Conservation (phyloP, 805 yeast species). For the Wickerhamiella cacticola region DNA sequence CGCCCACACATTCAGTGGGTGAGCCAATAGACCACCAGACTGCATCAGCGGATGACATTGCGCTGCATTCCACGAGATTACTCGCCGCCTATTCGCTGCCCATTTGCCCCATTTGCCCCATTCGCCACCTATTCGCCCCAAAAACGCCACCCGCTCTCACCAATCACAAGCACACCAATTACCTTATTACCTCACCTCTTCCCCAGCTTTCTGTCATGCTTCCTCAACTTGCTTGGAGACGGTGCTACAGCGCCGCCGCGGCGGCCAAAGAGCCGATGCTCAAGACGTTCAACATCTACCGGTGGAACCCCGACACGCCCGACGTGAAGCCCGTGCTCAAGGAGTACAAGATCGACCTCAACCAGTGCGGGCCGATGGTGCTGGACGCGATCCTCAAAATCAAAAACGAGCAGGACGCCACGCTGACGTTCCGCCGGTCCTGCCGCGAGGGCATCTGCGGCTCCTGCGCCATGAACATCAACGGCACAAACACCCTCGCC, state of each 20-base stretch:
- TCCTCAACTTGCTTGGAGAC: background rate
- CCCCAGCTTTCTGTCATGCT: conserved; percentile 8
- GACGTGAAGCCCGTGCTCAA: conserved; percentile 80
- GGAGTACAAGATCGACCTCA: conserved; percentile 71
- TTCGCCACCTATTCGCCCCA: too few species aligned
- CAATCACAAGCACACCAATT: conserved; percentile 2
- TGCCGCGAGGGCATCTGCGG: conserved; percentile 99
- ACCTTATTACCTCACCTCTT: background rate
- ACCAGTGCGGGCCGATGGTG: conserved; percentile 95
- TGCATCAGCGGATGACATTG: too few species aligned
- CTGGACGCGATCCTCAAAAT: conserved; percentile 88
- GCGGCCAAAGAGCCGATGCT: conserved; percentile 45
- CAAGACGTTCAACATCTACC: conserved; percentile 83
- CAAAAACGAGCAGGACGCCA: conserved; percentile 92
- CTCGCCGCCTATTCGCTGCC: too few species aligned
- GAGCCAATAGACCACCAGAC: too few species aligned
- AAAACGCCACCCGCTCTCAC: background rate
- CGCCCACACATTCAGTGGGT: too few species aligned
- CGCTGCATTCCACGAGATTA: too few species aligned
- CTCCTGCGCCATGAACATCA: conserved; percentile 99
- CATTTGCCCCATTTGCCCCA: too few species aligned
- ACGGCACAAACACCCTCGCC: conserved; percentile 93
- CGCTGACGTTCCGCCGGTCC: conserved; percentile 92
- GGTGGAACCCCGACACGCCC: conserved; percentile 98
- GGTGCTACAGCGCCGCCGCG: conserved; percentile 29